A percentile compares a stretch with the other conserved stretches of the same genome.
Evolutionary conservation across 73 alveolate genomes (phyloP).

Genomic region (Tetrahymena malaccensis): DNA sequence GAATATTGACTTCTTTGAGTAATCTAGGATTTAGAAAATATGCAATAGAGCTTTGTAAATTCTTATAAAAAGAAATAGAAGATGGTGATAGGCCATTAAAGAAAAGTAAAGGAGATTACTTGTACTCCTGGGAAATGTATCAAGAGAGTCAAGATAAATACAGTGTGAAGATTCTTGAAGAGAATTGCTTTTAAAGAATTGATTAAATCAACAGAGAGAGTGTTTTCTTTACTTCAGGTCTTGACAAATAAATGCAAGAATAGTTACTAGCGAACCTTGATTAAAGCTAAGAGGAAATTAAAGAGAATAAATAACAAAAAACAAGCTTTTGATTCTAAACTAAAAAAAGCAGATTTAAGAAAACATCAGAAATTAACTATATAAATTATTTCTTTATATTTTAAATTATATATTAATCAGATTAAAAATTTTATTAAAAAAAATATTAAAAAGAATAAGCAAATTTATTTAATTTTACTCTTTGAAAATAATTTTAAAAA

Average conservation of each 20-base stretch:
- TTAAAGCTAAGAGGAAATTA: too few species aligned
- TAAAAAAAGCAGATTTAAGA: too few species aligned
- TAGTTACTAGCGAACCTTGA: not conserved
- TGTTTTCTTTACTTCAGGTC: not conserved
- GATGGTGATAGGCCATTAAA: not conserved
- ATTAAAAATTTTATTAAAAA: too few species aligned
- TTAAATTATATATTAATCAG: too few species aligned
- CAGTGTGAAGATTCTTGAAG: not conserved
- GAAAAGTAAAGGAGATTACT: not conserved
- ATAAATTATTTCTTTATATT: too few species aligned
- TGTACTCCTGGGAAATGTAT: not conserved
- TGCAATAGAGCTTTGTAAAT: not conserved
- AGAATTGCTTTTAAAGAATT: not conserved
- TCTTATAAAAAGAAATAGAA: not conserved
- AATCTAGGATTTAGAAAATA: not conserved
- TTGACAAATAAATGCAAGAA: not conserved
- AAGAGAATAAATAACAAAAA: not conserved
- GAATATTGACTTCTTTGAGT: not conserved
- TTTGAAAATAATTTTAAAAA: too few species aligned
- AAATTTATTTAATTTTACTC: too few species aligned
- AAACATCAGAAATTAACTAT: too few species aligned
- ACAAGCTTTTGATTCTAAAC: too few species aligned
- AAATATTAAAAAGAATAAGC: too few species aligned
- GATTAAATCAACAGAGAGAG: not conserved
- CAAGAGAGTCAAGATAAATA: not conserved